phyloP scores from a whole-genome alignment of 1,284 basidiomycete genomes.

The Cryptococcus sp. region DNA sequence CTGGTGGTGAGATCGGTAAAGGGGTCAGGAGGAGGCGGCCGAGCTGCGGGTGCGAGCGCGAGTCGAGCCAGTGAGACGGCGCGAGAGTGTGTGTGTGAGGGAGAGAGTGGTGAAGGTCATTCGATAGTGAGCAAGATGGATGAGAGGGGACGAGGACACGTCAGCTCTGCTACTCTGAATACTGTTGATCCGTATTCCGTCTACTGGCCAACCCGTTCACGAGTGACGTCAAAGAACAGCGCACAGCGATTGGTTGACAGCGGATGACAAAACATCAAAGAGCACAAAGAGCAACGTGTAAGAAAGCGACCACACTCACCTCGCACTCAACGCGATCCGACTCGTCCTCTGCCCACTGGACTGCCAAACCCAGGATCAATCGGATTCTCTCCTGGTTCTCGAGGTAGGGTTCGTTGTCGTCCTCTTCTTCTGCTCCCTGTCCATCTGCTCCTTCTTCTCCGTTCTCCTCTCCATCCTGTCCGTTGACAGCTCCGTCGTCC shows the following conservation, averaged over 20 bases:
- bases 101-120: too few species aligned
- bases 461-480: constrained; percentile 2
- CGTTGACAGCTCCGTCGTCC: neutral
- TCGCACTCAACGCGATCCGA: constrained; percentile 39
- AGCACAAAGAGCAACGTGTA: neutral
- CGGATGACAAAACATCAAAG: neutral
- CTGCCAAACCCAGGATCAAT: constrained; percentile 35
- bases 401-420: constrained; percentile 29
- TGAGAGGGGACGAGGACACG: too few species aligned
- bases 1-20: constrained; percentile 11
- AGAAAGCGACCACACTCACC: constrained; percentile 16
- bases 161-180: too few species aligned
- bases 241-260: too few species aligned
- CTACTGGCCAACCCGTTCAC: too few species aligned
- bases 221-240: too few species aligned
- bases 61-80: too few species aligned
- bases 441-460: constrained; percentile 10
- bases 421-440: constrained; percentile 12
- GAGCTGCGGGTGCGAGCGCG: constrained; percentile 10
- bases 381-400: constrained; percentile 34
- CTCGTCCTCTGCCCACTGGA: constrained; percentile 37
- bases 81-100: too few species aligned
- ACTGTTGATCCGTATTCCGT: too few species aligned
- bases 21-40: constrained; percentile 19
- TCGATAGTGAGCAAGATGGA: too few species aligned